These are phyloP conservation scores for Paramyrothecium roridum DNA, from an alignment of 2,329 filamentous ascomycete genomes.

Conservation along the genomic window DNA sequence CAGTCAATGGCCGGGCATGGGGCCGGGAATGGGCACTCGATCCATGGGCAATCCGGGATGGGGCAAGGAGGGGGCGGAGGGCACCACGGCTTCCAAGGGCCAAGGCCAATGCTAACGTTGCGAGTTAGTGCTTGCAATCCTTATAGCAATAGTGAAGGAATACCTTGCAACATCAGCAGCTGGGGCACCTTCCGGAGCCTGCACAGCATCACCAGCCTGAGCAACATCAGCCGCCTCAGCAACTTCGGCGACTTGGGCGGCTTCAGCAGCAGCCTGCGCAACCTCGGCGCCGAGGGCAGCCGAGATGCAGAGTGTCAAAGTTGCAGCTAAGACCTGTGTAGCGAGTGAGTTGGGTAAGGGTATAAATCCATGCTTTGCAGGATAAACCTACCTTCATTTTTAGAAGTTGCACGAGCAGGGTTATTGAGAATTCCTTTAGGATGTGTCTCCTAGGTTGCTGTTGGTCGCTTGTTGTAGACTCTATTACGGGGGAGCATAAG, in stretches of 20 bases:
- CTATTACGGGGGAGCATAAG: not conserved
- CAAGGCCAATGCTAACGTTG: not conserved
- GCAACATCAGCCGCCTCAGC: not conserved
- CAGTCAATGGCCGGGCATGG: not conserved
- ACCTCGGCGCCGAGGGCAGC: not conserved
- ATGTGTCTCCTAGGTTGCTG: not conserved
- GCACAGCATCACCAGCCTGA: not conserved
- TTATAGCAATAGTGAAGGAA: not conserved
- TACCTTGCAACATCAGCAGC: not conserved
- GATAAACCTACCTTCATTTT: not conserved
- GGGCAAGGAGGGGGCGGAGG: not conserved
- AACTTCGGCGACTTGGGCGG: not conserved
- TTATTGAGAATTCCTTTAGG: not conserved
- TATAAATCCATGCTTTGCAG: not conserved
- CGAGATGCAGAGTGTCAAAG: not conserved
- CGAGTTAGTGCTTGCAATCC: too few species aligned
- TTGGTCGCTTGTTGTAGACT: not conserved
- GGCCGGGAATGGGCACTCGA: not conserved
- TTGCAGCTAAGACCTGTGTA: not conserved
- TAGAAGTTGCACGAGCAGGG: not conserved
- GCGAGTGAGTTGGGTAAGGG: not conserved
- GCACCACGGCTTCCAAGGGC: not conserved
- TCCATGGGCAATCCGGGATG: not conserved
- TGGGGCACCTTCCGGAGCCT: not conserved
- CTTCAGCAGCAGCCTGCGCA: not conserved